Evolutionary conservation across 306 rosid genomes (phyloP).

Genomic region (Luffa aegyptiaca): DNA sequence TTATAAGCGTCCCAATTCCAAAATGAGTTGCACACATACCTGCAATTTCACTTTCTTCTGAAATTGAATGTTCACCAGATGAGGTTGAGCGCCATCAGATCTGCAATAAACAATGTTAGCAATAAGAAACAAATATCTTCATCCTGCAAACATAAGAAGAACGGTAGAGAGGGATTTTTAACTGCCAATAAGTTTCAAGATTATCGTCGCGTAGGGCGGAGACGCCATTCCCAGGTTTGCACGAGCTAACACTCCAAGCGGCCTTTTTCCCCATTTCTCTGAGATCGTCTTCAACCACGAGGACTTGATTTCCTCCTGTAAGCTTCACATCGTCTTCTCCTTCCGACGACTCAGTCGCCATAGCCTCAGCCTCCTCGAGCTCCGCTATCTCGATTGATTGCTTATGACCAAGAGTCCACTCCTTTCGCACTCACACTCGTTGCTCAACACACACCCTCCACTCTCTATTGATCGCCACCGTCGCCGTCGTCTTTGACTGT

Average conservation of each 20-base stretch:
- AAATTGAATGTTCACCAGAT: constrained; percentile 78
- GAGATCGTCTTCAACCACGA: constrained; percentile 54
- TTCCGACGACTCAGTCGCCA: constrained; percentile 89
- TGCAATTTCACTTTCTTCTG: constrained; percentile 86
- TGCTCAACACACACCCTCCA: not conserved
- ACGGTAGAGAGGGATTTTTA: not conserved
- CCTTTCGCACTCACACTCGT: not conserved
- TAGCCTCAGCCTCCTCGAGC: constrained; percentile 12
- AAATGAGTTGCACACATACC: constrained; percentile 17
- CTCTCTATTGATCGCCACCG: not conserved
- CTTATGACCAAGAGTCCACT: not conserved
- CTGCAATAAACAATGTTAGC: constrained; percentile 25
- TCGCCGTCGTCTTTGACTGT: not conserved
- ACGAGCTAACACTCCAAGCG: constrained; percentile 94
- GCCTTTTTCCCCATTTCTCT: constrained; percentile 88
- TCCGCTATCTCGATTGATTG: constrained; percentile 1
- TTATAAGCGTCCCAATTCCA: not conserved
- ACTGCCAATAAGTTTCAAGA: constrained; percentile 89
- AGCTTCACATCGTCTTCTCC: constrained; percentile 80
- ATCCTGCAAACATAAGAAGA: not conserved
- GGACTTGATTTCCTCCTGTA: constrained; percentile 40
- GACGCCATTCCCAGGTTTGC: constrained; percentile 90
- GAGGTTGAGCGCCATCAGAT: constrained; percentile 96
- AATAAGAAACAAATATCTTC: not conserved
- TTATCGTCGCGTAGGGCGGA: constrained; percentile 70